Evolutionary conservation across 1,284 basidiomycete genomes (phyloP).

Genomic region (Cryptococcus maquisensis): DNA sequence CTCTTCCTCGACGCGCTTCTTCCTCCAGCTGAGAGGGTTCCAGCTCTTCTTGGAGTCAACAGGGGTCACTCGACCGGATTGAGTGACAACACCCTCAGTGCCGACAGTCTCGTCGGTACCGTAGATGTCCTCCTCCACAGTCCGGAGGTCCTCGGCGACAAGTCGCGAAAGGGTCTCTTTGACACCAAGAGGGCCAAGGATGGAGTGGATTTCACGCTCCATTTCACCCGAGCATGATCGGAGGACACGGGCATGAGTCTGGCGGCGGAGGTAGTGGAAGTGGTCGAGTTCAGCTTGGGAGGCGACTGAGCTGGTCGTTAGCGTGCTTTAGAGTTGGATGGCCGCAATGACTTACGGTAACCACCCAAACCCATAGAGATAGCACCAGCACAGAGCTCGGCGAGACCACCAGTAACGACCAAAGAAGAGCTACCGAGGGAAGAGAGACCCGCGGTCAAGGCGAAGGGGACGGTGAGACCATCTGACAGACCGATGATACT

Average conservation of each 20-base stretch:
- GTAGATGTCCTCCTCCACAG: constrained; percentile 56
- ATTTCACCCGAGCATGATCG: constrained; percentile 89
- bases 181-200: constrained; percentile 84
- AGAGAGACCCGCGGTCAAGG: constrained; percentile 75
- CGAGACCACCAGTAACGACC: constrained; percentile 85
- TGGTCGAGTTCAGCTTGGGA: constrained; percentile 95
- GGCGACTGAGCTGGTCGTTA: constrained; percentile 55
- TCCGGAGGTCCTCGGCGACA: constrained; percentile 69
- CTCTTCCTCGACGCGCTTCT: constrained; percentile 16
- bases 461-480: constrained; percentile 92
- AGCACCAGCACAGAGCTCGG: constrained; percentile 90
- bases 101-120: constrained; percentile 13
- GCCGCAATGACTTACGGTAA: constrained; percentile 55
- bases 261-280: constrained; percentile 72
- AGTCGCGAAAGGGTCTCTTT: constrained; percentile 72
- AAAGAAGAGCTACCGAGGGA: constrained; percentile 81
- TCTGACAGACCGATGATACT: constrained; percentile 93
- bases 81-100: constrained; percentile 24
- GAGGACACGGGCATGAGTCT: constrained; percentile 73
- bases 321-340: not conserved
- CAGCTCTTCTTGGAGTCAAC: constrained; percentile 16
- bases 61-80: constrained; percentile 46
- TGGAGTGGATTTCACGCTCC: constrained; percentile 85
- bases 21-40: constrained; percentile 17
- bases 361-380: constrained; percentile 96